Conservation (phyloP, 2,329 filamentous ascomycete genomes). For the Penicillium psychrosexuale region DNA sequence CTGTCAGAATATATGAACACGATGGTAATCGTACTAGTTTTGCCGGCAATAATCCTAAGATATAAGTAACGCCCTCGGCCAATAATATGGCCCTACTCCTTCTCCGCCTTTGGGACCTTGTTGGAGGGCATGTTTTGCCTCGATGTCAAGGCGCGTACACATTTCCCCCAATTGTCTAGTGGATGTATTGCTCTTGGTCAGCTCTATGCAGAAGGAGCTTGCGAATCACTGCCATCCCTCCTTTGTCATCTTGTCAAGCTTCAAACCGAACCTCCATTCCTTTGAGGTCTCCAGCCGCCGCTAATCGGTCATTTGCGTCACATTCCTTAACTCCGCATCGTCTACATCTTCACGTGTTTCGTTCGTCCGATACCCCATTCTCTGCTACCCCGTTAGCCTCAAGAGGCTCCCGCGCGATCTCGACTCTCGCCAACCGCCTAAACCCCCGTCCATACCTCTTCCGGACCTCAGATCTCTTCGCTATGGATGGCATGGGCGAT, state of each 20-base stretch:
- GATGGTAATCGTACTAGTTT: too few relatives aligned
- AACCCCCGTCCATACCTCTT: constrained; percentile 4
- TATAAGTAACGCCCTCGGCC: background rate
- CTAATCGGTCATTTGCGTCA: constrained; percentile 12
- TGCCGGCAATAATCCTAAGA: background rate
- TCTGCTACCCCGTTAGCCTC: constrained; percentile 10
- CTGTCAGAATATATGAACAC: background rate
- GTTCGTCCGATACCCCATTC: constrained; percentile 1
- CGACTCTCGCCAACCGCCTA: constrained; percentile 7
- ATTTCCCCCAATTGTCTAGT: constrained; percentile 14
- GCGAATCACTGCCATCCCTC: constrained; percentile 17
- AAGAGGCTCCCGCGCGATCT: constrained; percentile 14
- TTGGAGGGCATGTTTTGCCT: constrained; percentile 1
- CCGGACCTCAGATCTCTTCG: constrained; percentile 11
- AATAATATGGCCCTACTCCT: background rate
- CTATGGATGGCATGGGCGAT: constrained; percentile 52
- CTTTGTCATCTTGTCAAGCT: background rate
- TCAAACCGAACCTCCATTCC: background rate
- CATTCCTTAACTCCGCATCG: constrained; percentile 13
- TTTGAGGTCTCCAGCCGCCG: background rate
- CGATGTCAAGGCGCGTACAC: constrained; percentile 6
- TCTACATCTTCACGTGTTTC: background rate
- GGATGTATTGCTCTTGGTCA: constrained; percentile 37
- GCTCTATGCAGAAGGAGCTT: constrained; percentile 30
- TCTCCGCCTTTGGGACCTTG: background rate